Evolutionary conservation across 805 yeast species (phyloP).

Genomic region (Kodamaea laetipori): DNA sequence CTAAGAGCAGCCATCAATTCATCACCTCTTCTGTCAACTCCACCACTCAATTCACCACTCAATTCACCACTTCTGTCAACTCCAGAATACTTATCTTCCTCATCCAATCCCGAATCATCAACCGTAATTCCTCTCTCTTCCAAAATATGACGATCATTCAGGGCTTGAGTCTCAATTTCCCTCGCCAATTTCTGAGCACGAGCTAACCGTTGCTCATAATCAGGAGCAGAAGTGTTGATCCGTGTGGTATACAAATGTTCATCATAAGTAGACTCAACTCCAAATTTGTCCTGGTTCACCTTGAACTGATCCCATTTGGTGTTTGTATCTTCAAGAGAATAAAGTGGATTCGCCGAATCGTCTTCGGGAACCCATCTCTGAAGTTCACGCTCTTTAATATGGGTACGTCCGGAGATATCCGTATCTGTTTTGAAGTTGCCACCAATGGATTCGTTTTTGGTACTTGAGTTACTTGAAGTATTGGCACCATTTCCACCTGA

Average conservation of each 20-base stretch:
- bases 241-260: constrained; percentile 87
- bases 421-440: constrained; percentile 80
- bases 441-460: too few relatives aligned
- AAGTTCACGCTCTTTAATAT: constrained; percentile 66
- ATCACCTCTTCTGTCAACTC: constrained; percentile 1
- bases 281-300: constrained; percentile 86
- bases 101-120: constrained; percentile 88
- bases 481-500: too few relatives aligned
- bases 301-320: constrained; percentile 90
- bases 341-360: constrained; percentile 37
- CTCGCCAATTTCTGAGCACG: constrained; percentile 78
- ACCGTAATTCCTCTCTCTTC: constrained; percentile 83
- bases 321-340: constrained; percentile 40
- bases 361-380: constrained; percentile 82
- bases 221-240: constrained; percentile 68
- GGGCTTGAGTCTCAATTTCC: constrained; percentile 74
- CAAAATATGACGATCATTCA: constrained; percentile 78
- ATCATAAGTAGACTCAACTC: constrained; percentile 80
- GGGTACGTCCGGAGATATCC: constrained; percentile 64
- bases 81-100: constrained; percentile 95
- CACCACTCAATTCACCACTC: neutral
- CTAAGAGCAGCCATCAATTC: constrained; percentile 51
- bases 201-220: constrained; percentile 61
- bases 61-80: constrained; percentile 62
- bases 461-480: too few relatives aligned